Conservation (phyloP, 2,329 filamentous ascomycete genomes). For the Diaporthe ampelina region DNA sequence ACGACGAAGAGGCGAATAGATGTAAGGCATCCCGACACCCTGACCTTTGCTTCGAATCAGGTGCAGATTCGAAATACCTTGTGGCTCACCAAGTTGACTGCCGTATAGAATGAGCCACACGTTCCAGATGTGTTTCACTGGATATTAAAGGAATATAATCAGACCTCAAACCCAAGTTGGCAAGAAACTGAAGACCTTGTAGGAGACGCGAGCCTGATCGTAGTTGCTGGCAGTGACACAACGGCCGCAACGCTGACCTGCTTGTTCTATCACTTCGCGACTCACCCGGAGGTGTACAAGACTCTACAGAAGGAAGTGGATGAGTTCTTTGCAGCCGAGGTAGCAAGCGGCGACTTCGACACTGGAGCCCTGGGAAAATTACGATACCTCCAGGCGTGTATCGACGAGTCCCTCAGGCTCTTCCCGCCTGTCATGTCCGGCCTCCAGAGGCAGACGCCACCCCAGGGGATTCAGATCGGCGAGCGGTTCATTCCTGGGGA, state of each 20-base stretch:
- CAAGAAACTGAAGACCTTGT: slow-evolving; percentile 47
- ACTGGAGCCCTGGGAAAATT: slow-evolving; percentile 38
- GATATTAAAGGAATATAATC: slow-evolving; percentile 49
- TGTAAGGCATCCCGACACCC: slow-evolving; percentile 30
- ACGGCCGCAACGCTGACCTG: slow-evolving; percentile 43
- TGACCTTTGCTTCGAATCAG: background rate
- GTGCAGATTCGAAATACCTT: no score
- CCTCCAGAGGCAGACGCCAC: slow-evolving; percentile 46
- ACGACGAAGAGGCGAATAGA: slow-evolving; percentile 40
- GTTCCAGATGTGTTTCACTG: slow-evolving; percentile 51
- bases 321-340: slow-evolving; percentile 40
- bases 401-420: slow-evolving; percentile 37
- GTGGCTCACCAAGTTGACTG: background rate
- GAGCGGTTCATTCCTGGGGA: slow-evolving; percentile 44
- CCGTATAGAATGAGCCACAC: slow-evolving; percentile 30
- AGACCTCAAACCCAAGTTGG: slow-evolving; percentile 38
- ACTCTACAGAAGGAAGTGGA: slow-evolving; percentile 40
- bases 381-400: slow-evolving; percentile 35
- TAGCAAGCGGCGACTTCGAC: slow-evolving; percentile 38
- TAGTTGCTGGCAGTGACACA: slow-evolving; percentile 49
- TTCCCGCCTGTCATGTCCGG: slow-evolving; percentile 37
- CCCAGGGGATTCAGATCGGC: slow-evolving; percentile 48
- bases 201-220: slow-evolving; percentile 50
- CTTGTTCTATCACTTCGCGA: slow-evolving; percentile 43
- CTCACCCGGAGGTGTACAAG: slow-evolving; percentile 36